Percentiles rank a stretch among this genome's conserved stretches.
Evolutionary conservation across 164 flowering plant species (phyloP).

Genomic region (Pachysandra terminalis): DNA sequence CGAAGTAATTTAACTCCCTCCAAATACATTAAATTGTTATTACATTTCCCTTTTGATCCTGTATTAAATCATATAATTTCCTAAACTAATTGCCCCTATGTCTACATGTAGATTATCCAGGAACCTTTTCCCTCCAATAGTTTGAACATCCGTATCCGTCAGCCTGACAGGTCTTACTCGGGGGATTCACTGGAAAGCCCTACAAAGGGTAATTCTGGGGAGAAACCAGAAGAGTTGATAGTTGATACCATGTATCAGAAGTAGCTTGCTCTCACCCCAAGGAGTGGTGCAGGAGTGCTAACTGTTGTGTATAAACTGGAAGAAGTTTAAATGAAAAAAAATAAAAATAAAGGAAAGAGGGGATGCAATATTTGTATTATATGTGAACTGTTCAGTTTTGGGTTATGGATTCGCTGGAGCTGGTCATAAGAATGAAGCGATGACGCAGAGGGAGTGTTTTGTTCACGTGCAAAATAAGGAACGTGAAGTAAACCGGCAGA

Average conservation of each 20-base stretch:
- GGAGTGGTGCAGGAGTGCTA: constrained; percentile 25
- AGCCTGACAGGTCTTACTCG: constrained; percentile 57
- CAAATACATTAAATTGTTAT: no score
- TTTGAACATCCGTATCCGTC: constrained; percentile 56
- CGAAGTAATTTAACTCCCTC: no score
- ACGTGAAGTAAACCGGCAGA: constrained; percentile 10
- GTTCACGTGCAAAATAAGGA: constrained; percentile 24
- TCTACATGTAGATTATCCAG: constrained; percentile 28
- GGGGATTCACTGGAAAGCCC: constrained; percentile 58
- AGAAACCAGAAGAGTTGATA: constrained; percentile 30
- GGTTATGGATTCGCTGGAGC: constrained; percentile 22
- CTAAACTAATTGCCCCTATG: no score
- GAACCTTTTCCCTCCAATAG: constrained; percentile 54
- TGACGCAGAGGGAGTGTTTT: constrained; percentile 22
- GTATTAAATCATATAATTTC: no score
- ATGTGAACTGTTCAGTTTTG: constrained; percentile 32
- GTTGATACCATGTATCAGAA: no score
- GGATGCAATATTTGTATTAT: constrained; percentile 13
- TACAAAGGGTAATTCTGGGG: constrained; percentile 37
- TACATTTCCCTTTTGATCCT: no score
- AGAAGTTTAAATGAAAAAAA: constrained; percentile 7
- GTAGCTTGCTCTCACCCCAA: background rate
- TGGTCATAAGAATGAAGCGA: constrained; percentile 7
- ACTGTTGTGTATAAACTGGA: constrained; percentile 34
- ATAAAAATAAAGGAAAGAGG: no score